Conservation (phyloP, 345 rosid species). For the Lenwebbia sp. region DNA sequence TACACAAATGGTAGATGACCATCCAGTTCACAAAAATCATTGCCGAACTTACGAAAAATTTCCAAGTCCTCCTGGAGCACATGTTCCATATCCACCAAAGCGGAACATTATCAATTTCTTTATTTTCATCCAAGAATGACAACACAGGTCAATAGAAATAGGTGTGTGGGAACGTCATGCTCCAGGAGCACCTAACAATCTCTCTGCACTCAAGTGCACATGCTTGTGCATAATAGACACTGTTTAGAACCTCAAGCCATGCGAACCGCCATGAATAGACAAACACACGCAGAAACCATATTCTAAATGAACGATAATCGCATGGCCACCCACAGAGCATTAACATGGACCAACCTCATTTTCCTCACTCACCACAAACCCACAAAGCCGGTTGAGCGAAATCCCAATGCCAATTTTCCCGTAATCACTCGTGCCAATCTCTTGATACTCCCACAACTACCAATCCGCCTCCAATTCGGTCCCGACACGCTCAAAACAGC, state of each 20-base stretch:
- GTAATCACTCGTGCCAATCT: not conserved
- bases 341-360: not conserved
- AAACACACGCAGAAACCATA: not conserved
- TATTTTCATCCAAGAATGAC: not conserved
- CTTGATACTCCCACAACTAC: not conserved
- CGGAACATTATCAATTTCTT: not conserved
- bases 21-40: not conserved
- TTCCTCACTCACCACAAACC: not conserved
- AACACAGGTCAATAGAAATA: not conserved
- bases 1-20: not conserved
- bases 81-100: not conserved
- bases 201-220: not conserved
- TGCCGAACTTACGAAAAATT: not conserved
- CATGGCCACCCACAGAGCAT: not conserved
- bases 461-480: not conserved
- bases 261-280: not conserved
- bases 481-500: not conserved
- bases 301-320: not conserved
- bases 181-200: not conserved
- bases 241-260: not conserved
- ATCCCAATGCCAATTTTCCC: not conserved
- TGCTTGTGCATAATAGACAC: not conserved
- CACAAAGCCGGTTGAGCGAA: not conserved
- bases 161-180: not conserved
- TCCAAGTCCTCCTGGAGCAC: not conserved